Percentiles rank a stretch among this genome's conserved stretches.
These are phyloP conservation scores for Clonostachys byssicola DNA, from an alignment of 2,329 filamentous ascomycete species.

Conservation along the genomic window DNA sequence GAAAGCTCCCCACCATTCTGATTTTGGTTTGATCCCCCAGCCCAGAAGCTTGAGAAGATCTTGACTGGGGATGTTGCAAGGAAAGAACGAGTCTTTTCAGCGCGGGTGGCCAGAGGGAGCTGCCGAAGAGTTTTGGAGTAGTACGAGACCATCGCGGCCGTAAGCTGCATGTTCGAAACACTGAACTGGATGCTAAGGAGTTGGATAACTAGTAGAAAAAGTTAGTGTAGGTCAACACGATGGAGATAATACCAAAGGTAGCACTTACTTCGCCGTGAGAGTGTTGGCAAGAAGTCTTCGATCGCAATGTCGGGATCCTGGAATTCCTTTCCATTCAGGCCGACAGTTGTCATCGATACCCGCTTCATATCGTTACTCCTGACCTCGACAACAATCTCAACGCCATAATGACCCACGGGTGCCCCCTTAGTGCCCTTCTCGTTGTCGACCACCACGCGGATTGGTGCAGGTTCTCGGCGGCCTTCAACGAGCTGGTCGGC, in stretches of 20 bases:
- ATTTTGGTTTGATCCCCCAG: slow-evolving; percentile 46
- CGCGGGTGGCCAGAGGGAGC: slow-evolving; percentile 48
- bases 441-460: slow-evolving; percentile 71
- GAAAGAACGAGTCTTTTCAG: slow-evolving; percentile 64
- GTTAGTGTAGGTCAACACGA: background rate
- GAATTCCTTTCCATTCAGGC: slow-evolving; percentile 66
- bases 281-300: slow-evolving; percentile 69
- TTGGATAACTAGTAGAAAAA: slow-evolving; percentile 54
- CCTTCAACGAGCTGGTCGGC: slow-evolving; percentile 58
- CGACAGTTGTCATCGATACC: slow-evolving; percentile 48
- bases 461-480: slow-evolving; percentile 61
- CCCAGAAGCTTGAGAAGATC: slow-evolving; percentile 76
- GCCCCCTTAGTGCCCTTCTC: slow-evolving; percentile 62
- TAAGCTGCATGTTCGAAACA: slow-evolving; percentile 59
- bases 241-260: background rate
- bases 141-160: slow-evolving; percentile 68
- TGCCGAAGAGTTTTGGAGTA: slow-evolving; percentile 74
- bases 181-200: slow-evolving; percentile 68
- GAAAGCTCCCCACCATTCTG: slow-evolving; percentile 20
- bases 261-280: slow-evolving; percentile 67
- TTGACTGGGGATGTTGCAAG: slow-evolving; percentile 86
- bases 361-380: slow-evolving; percentile 46
- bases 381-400: slow-evolving; percentile 68
- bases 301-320: slow-evolving; percentile 70
- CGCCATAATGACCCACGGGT: slow-evolving; percentile 61